phyloP scores from a whole-genome alignment of 495 filamentous ascomycete genomes.

The Lasiosphaeria ovina region DNA sequence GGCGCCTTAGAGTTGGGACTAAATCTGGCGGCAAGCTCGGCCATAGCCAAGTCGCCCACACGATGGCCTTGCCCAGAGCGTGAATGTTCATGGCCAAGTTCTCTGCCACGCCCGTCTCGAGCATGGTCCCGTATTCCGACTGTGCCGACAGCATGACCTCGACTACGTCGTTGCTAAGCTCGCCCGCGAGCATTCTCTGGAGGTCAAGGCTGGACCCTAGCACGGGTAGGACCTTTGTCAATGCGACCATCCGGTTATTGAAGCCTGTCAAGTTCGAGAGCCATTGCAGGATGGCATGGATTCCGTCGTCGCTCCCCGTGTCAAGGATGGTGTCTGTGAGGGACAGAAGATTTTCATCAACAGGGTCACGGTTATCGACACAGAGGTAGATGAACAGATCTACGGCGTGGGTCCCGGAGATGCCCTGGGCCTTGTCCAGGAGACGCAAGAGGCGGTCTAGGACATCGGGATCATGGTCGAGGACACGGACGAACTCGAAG shows the following conservation, averaged over 20 bases:
- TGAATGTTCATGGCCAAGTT: conserved; percentile 21
- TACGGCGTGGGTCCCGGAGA: conserved; percentile 11
- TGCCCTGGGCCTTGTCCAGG: conserved; percentile 14
- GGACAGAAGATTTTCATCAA: conserved; percentile 11
- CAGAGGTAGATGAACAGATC: conserved; percentile 19
- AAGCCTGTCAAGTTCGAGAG: conserved; percentile 7
- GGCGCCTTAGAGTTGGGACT: conserved; percentile 4
- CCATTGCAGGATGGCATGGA: conserved; percentile 12
- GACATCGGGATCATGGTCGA: conserved; percentile 6
- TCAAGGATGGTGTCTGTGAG: conserved; percentile 16
- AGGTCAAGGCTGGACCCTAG: conserved; percentile 1
- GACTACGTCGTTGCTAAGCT: conserved; percentile 15
- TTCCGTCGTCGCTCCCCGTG: conserved; percentile 14
- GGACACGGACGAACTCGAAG: conserved; percentile 10
- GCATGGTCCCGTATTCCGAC: conserved; percentile 7
- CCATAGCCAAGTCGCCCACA: conserved; percentile 14
- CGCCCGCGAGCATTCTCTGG: conserved; percentile 4
- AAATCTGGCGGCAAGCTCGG: conserved; percentile 7
- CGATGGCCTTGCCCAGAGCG: conserved; percentile 12
- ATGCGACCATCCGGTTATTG: conserved; percentile 21
- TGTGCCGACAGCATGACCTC: conserved; percentile 13
- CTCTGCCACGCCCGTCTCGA: conserved; percentile 12
- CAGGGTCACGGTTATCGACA: conserved; percentile 11
- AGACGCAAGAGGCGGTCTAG: conserved; percentile 12
- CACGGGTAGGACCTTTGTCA: conserved; percentile 17